Evolutionary conservation across 257 asterid genomes (phyloP), one percentile per base, ranked within the genome.

Genomic region (Orobanche coerulescens): DNA sequence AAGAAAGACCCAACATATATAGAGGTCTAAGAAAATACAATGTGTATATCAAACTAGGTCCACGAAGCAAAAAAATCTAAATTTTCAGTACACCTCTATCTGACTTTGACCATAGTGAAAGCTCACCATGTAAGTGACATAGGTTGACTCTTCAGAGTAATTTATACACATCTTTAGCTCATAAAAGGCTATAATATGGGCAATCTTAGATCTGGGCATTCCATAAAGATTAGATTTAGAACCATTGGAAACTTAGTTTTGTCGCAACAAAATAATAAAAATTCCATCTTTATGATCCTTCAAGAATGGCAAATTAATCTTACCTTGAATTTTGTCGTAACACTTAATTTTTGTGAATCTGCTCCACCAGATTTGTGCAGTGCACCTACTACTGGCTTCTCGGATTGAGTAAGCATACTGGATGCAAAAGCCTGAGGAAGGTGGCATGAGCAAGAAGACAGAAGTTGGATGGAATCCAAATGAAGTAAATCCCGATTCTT

Each of bases 371-470:
- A 83, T 74, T 88, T 88, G 70, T 79, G 70, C 62, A 81, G 43
- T 48, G 92, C 85, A 65, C 96, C 94, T 26, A 76, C 81, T 23
- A 74, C 84, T 16, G 87, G 83, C 71, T 84, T 85, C 65, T 83
- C 90, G n/a, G 94, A 85, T 51, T 85, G 92, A 71, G 78, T 67
- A 52, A 82, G 92, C 90, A 88, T 77, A 71, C 71, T 64, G 67
- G 94, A 79, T 1, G 96, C 96, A 78, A 88, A 88, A 47, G 81
- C 82, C 71, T 76, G 87, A 37, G 94, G 92, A 73, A 88, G 94
- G 74, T 69, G 73, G 75, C 80, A 75, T 1, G 75, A 76, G 77
- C 94, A 85, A 28, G 96, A 85, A 61, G 96, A 83, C 47, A 88
- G 70, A 65, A 88, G 94, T 70, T 83, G 78, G 54, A 88, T 85